A percentile compares a stretch with the other conserved stretches of the same genome.
Conservation (phyloP, 768 basidiomycete species). For the Mycena rosella region DNA sequence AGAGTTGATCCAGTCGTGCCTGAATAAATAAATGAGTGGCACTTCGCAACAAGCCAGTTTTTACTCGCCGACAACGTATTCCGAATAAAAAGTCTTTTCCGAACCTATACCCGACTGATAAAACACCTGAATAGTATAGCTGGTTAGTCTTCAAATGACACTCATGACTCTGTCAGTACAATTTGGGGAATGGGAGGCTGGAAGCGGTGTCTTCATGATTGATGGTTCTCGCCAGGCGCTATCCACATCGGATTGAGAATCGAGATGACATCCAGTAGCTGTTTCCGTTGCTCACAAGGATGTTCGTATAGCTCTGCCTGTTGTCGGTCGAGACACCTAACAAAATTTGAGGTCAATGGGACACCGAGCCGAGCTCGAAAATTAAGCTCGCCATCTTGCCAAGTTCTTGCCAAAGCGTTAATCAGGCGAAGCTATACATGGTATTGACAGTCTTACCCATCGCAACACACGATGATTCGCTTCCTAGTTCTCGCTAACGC, state of each 20-base stretch:
- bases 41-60: not conserved
- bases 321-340: constrained; percentile 51
- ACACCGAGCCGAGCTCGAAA: not conserved
- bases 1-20: constrained; percentile 75
- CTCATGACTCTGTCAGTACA: constrained; percentile 45
- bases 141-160: not conserved
- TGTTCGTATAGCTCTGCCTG: constrained; percentile 66
- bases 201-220: constrained; percentile 60
- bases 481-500: constrained; percentile 53
- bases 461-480: constrained; percentile 80
- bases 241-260: not conserved
- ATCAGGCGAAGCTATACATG: constrained; percentile 3
- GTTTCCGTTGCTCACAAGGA: constrained; percentile 57
- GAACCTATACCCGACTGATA: constrained; percentile 75
- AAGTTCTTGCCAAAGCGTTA: constrained; percentile 61
- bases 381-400: constrained; percentile 69
- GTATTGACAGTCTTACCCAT: constrained; percentile 65
- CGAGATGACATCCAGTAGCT: not conserved
- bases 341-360: not conserved
- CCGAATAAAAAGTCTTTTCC: constrained; percentile 67
- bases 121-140: constrained; percentile 44
- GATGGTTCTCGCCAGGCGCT: constrained; percentile 69
- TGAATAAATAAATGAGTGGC: constrained; percentile 41
- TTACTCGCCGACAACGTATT: constrained; percentile 69
- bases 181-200: constrained; percentile 65